Base-by-base conservation (phyloP, 2,329 filamentous ascomycete species). In the Aspergillus ustus region DNA sequence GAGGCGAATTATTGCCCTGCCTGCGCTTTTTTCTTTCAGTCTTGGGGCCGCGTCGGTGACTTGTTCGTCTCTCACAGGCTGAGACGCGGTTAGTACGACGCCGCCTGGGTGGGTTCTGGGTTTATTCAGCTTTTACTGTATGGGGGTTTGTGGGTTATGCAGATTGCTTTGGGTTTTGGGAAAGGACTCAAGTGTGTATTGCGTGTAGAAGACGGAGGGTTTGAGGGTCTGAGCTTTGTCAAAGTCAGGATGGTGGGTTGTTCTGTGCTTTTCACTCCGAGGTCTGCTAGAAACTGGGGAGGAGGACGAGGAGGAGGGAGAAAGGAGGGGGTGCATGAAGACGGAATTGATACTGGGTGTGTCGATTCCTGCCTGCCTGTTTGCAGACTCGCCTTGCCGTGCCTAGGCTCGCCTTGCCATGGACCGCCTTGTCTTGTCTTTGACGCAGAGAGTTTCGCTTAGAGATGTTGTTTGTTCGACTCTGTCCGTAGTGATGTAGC, bases 11-110 rank as follows among this genome's bases (percentile, higher is more conserved):
- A 57, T 61, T 34, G 25, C 25, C 29, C 31, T 46, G 31, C 37
- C 29, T 37, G 48, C 46, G 51, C 52, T 52, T 13, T 48, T 45
- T 11, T 19, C 45, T 20, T n/a, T 50, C 13, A 40, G 34, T 50
- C 48, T 20, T 19, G 22, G 15, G 13, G 17, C 20, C 59, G 57
- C 53, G 25, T 29, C 49, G 58, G 61, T 50, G 63, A 66, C 61
- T 61, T 67, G 65, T 60, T 59, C 58, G 37, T 49, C 52, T 66
- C 58, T 66, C 31, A 67, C 62, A 67, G 65, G 65, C 52, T 59
- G n/a, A 49, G 20, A 20, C 17, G 17, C 40, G 19, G 6, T 58
- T 44, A 22, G 48, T 45, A n/a, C 25, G 17, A 52, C 34, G n/a
- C 45, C 31, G 15, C 44, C 22, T 25, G 20, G 25, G 6, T 22